Evolutionary conservation across 345 rosid species (phyloP), one percentile per base, ranked within the genome.

Genomic region (Aquilaria malaccensis): DNA sequence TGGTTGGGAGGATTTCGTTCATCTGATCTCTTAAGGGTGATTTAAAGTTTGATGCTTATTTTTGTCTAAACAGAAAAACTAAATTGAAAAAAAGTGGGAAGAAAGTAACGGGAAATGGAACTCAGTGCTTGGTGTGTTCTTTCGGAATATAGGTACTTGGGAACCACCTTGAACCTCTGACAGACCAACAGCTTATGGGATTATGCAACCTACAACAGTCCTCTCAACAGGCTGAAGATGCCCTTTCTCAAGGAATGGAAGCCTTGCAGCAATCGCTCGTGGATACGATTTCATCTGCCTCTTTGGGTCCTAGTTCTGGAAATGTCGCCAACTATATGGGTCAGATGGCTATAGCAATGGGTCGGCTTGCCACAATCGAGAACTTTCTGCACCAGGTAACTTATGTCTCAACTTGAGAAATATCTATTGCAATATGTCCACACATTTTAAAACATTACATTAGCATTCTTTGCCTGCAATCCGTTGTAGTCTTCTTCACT

Each of bases 1-100:
- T 89, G 99, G 99, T 69, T 93, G 72, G 99, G 99, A 50, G 99
- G 99, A 15, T 89, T 85, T 50, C 85, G 96, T 48, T 87, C 99
- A 9, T 93, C 99, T 22, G 97, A 93, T 69, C 60, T 93, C 63
- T 91, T 89, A 64, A 93, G 87, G 91, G 98, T 89, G 65, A 56
- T 53, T 14, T 10, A 45, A 14, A 52, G 10, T 53, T 55, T 33
- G 2, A 11, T 33, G 4, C 30, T 22, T 54, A 47, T 1, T 45
- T 30, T 59, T 37, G 45, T 45, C 33, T 46, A 58, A 50, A 62
- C 2, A 10, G 9, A 43, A 15, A 22, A 22, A 22, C 22, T 22
- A 22, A 22, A 22, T 22, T 22, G 22, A 22, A 22, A 22, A 22
- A 22, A 22, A 22, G 22, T 22, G 22, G 22, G 22, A 22, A 7